Conservation (phyloP, 768 basidiomycete species). For the Gloeopeniophorella convolvens region DNA sequence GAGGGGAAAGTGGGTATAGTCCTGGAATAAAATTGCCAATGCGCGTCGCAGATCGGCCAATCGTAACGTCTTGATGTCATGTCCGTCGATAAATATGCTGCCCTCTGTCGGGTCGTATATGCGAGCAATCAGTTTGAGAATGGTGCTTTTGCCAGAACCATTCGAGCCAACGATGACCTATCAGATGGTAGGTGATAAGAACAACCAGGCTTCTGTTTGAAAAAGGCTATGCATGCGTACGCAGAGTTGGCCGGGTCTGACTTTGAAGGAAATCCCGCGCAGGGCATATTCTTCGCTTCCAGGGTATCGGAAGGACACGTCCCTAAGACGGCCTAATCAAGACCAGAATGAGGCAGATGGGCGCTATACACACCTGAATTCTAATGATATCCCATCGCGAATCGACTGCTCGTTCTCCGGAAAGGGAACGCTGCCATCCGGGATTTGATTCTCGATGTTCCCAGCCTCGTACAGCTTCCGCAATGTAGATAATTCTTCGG, state of each 20-base stretch:
- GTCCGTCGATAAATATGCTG: constrained; percentile 57
- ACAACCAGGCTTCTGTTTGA: background rate
- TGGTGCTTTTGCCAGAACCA: constrained; percentile 74
- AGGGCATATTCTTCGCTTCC: constrained; percentile 47
- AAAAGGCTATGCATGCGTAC: constrained; percentile 34
- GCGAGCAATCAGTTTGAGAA: constrained; percentile 66
- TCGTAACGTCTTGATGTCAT: constrained; percentile 55
- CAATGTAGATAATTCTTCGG: constrained; percentile 46
- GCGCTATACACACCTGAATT: constrained; percentile 43
- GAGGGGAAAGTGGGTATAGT: constrained; percentile 74
- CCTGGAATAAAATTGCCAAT: constrained; percentile 74
- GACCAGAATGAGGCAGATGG: constrained; percentile 21
- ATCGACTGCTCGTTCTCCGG: constrained; percentile 13
- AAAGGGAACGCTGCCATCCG: constrained; percentile 45
- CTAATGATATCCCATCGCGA: constrained; percentile 38
- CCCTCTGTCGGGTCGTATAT: constrained; percentile 68
- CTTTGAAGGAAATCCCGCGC: constrained; percentile 60
- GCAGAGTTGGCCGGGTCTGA: constrained; percentile 65
- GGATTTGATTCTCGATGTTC: constrained; percentile 52
- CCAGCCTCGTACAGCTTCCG: constrained; percentile 59
- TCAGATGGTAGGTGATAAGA: background rate
- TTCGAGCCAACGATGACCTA: constrained; percentile 76
- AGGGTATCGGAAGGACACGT: constrained; percentile 70
- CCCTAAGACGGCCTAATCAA: constrained; percentile 31
- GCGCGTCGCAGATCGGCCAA: constrained; percentile 59